Evolutionary conservation across 2,329 filamentous ascomycete species (phyloP).

Genomic region (Ramichloridium luteum): DNA sequence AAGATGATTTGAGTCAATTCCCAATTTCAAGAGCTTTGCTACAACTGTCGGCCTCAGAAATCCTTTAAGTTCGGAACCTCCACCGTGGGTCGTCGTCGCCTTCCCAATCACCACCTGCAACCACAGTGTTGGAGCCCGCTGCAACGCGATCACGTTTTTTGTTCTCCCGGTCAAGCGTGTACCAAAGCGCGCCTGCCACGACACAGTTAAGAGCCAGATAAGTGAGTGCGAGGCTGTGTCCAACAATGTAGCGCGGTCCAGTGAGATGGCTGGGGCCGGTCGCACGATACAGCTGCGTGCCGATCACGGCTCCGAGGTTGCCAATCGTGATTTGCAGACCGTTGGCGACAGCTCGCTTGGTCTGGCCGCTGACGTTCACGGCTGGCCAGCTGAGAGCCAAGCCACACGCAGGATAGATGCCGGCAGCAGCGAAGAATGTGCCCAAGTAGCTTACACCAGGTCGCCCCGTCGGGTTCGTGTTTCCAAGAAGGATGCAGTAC

Average conservation of each 20-base stretch:
- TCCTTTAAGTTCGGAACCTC: conserved; percentile 38
- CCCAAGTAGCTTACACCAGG: conserved; percentile 28
- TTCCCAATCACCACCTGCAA: conserved; percentile 41
- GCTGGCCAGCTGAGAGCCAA: conserved; percentile 57
- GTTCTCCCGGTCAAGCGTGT: conserved; percentile 48
- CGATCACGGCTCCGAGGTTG: conserved; percentile 55
- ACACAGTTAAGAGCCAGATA: conserved; percentile 49
- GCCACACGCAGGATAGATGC: conserved; percentile 54
- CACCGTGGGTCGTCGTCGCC: conserved; percentile 54
- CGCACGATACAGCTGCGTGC: conserved; percentile 56
- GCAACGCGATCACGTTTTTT: conserved; percentile 34
- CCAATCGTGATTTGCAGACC: conserved; percentile 63
- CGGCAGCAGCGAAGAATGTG: conserved; percentile 35
- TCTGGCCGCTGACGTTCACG: conserved; percentile 56
- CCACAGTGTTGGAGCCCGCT: conserved; percentile 37
- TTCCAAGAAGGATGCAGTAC: conserved; percentile 28
- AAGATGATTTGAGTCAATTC: too few relatives aligned
- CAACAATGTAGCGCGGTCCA: conserved; percentile 52
- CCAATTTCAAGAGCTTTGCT: too few relatives aligned
- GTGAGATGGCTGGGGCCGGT: too few relatives aligned
- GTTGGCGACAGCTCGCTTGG: conserved; percentile 55
- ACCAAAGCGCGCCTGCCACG: conserved; percentile 43
- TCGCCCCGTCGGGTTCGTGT: conserved; percentile 29
- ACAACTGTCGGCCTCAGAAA: too few relatives aligned
- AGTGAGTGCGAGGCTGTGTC: conserved; percentile 53